Percentiles rank a stretch among this genome's conserved stretches.
Conservation (phyloP, 345 rosid genomes). For the Citrus sp. region DNA sequence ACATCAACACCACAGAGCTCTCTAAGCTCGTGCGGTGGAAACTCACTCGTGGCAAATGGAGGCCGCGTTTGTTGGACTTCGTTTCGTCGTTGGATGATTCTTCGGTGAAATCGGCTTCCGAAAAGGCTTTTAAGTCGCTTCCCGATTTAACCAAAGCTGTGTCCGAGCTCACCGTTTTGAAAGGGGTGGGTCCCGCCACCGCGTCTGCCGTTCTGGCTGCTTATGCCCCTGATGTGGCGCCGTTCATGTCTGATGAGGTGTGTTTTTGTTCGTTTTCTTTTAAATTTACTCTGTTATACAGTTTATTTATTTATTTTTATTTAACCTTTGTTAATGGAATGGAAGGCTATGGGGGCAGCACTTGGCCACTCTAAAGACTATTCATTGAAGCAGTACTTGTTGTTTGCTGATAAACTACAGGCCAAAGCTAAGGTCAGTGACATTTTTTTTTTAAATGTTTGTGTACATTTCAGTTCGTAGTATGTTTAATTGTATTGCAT, state of each 20-base stretch:
- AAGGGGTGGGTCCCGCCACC: conserved; percentile 92
- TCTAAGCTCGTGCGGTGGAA: conserved; percentile 89
- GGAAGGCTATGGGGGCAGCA: conserved; percentile 75
- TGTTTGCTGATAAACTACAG: conserved; percentile 51
- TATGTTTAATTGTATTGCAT: neutral
- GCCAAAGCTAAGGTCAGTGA: conserved; percentile 56
- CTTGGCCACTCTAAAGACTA: conserved; percentile 73
- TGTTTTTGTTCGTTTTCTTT: neutral
- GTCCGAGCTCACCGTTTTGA: conserved; percentile 67
- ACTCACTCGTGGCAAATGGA: conserved; percentile 93
- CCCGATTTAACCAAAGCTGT: conserved; percentile 73
- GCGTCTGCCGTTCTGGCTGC: conserved; percentile 91
- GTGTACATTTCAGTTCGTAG: neutral
- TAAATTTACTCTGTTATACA: neutral
- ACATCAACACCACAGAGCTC: conserved; percentile 74
- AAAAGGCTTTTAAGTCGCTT: conserved; percentile 67
- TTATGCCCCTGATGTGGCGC: conserved; percentile 71
- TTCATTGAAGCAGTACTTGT: conserved; percentile 64
- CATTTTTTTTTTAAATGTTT: neutral
- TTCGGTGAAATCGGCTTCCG: conserved; percentile 62
- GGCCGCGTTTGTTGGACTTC: conserved; percentile 78
- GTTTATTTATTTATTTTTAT: neutral
- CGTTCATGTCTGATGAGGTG: conserved; percentile 94
- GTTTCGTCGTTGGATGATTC: conserved; percentile 70
- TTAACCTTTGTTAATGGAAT: neutral